phyloP scores from a whole-genome alignment of 305 asterid genomes.

The Salvia sclarea region DNA sequence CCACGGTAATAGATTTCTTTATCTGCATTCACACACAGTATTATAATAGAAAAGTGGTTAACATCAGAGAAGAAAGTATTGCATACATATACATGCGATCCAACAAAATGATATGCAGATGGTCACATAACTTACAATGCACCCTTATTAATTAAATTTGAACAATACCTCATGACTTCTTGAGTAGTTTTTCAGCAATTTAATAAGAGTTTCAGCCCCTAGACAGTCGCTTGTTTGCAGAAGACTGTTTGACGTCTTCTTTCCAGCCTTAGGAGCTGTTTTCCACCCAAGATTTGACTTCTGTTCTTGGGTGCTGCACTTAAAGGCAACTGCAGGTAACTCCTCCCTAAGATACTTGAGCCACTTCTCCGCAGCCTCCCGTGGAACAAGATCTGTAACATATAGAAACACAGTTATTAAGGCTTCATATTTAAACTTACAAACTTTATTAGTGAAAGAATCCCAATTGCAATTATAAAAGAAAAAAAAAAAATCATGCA shows the following conservation, averaged over 20 bases:
- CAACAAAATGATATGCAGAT: not conserved
- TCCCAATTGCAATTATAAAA: not conserved
- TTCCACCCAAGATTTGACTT: conserved; percentile 96
- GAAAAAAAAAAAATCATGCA: not conserved
- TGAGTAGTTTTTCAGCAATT: conserved; percentile 83
- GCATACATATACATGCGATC: too few species aligned
- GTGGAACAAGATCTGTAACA: conserved; percentile 85
- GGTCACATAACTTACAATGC: not conserved
- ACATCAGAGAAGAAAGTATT: too few species aligned
- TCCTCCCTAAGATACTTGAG: conserved; percentile 93
- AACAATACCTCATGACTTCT: conserved; percentile 73
- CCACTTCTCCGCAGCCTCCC: conserved; percentile 94
- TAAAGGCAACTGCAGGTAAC: conserved; percentile 65
- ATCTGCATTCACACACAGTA: conserved; percentile 49
- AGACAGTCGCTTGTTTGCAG: conserved; percentile 80
- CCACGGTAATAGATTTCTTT: conserved; percentile 80
- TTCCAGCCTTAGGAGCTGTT: conserved; percentile 57
- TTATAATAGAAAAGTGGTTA: not conserved
- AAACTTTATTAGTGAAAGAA: not conserved
- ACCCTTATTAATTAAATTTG: not conserved
- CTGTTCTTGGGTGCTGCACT: conserved; percentile 96
- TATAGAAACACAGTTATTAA: conserved; percentile 11
- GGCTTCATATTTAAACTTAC: not conserved
- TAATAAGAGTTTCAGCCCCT: conserved; percentile 58
- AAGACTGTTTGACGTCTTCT: conserved; percentile 20